These are phyloP conservation scores for Dioscorea cayenensis DNA, from an alignment of 116 monocot species.

Conservation along the genomic window DNA sequence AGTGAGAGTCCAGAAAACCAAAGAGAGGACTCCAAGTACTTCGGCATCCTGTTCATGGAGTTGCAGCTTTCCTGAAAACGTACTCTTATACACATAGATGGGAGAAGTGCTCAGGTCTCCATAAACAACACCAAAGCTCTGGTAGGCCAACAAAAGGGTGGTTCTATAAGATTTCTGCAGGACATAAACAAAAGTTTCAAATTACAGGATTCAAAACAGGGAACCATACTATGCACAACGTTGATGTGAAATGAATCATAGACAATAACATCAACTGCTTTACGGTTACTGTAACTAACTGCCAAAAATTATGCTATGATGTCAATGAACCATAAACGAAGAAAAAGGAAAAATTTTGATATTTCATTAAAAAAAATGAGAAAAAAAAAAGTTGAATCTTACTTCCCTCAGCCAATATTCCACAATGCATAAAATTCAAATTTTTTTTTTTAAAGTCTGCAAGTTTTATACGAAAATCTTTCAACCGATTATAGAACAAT, in stretches of 20 bases:
- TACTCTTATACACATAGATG: conserved; percentile 55
- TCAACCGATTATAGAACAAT: too few relatives aligned
- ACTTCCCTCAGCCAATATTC: too few relatives aligned
- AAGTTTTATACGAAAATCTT: too few relatives aligned
- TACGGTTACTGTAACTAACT: not conserved
- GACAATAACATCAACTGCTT: too few relatives aligned
- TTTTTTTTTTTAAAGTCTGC: too few relatives aligned
- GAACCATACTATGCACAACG: not conserved
- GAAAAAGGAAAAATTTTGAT: too few relatives aligned
- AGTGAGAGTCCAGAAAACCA: conserved; percentile 71
- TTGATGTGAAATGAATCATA: not conserved
- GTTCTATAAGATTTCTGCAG: conserved; percentile 31
- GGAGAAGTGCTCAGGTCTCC: conserved; percentile 64
- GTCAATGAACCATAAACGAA: not conserved
- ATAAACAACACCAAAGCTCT: conserved; percentile 66
- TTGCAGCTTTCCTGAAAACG: conserved; percentile 40
- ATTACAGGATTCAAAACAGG: not conserved
- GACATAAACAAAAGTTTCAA: not conserved
- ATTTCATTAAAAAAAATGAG: too few relatives aligned
- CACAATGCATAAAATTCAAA: too few relatives aligned
- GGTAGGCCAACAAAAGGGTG: conserved; percentile 49
- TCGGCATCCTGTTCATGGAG: conserved; percentile 39
- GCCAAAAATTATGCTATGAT: not conserved
- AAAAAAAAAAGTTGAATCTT: too few relatives aligned
- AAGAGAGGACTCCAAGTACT: conserved; percentile 49